Conservation (phyloP, 257 asterid genomes). For the Mitragyna speciosa region DNA sequence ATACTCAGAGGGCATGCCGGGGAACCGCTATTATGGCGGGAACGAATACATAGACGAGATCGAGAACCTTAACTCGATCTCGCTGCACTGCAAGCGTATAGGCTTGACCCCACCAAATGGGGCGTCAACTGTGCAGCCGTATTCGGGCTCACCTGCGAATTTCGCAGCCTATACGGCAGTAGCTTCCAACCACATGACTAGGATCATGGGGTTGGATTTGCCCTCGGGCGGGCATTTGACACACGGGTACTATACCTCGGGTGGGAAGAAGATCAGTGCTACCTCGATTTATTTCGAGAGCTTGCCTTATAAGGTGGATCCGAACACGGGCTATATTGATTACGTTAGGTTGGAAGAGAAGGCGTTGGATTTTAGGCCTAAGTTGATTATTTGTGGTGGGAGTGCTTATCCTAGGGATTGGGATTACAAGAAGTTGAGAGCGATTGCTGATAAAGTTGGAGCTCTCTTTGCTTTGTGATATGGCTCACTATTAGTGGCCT, state of each 20-base stretch:
- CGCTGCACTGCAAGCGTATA: conserved; percentile 46
- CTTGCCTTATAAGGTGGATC: conserved; percentile 42
- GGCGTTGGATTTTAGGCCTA: conserved; percentile 47
- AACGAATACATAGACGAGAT: conserved; percentile 45
- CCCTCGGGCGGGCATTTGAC: conserved; percentile 51
- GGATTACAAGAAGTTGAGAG: conserved; percentile 46
- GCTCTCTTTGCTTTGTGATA: conserved; percentile 46
- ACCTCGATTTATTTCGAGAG: conserved; percentile 49
- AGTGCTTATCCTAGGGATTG: conserved; percentile 52
- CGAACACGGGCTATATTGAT: conserved; percentile 36
- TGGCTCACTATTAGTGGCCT: conserved; percentile 51
- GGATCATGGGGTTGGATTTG: conserved; percentile 53
- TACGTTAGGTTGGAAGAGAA: conserved; percentile 48
- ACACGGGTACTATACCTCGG: conserved; percentile 45
- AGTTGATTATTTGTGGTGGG: conserved; percentile 48
- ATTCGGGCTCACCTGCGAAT: conserved; percentile 44
- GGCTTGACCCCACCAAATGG: conserved; percentile 48
- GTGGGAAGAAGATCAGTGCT: conserved; percentile 46
- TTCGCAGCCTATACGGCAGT: conserved; percentile 49
- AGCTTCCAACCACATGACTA: conserved; percentile 44
- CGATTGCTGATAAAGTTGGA: conserved; percentile 44
- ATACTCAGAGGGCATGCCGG: conserved; percentile 53
- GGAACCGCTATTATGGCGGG: conserved; percentile 49
- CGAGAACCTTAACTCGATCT: conserved; percentile 41
- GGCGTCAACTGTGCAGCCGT: conserved; percentile 56